These are phyloP conservation scores for Beauveria brongniartii DNA, from an alignment of 2,329 filamentous ascomycete genomes.

Conservation along the genomic window DNA sequence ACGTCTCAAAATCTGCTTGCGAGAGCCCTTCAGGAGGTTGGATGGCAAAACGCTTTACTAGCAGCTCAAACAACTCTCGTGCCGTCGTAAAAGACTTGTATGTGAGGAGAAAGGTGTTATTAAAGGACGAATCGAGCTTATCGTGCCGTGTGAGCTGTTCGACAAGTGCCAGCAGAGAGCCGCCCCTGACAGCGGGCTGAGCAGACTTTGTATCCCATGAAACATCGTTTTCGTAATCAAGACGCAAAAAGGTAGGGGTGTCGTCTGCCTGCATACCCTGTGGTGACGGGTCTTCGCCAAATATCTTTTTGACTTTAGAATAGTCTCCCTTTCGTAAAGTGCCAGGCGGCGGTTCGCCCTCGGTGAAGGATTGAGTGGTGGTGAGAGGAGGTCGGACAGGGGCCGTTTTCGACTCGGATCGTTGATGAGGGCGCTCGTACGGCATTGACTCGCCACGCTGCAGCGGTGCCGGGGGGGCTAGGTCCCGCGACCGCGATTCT, in stretches of 20 bases:
- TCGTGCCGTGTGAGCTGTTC: conserved; percentile 95
- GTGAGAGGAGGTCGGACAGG: conserved; percentile 38
- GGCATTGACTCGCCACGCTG: conserved; percentile 51
- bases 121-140: conserved; percentile 89
- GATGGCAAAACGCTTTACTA: conserved; percentile 86
- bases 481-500: conserved; percentile 36
- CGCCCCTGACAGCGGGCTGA: conserved; percentile 73
- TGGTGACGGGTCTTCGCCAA: conserved; percentile 55
- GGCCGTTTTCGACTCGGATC: conserved; percentile 45
- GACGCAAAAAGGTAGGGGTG: conserved; percentile 70
- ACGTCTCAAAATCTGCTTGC: conserved; percentile 69
- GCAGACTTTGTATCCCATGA: conserved; percentile 80
- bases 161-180: conserved; percentile 79
- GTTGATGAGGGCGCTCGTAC: conserved; percentile 46
- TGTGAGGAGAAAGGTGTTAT: conserved; percentile 94
- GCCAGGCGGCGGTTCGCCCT: conserved; percentile 45
- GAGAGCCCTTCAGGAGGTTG: conserved; percentile 80
- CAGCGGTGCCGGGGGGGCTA: conserved; percentile 40
- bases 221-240: conserved; percentile 84
- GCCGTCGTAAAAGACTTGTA: conserved; percentile 93
- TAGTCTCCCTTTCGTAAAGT: conserved; percentile 52
- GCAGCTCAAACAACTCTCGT: conserved; percentile 81
- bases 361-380: conserved; percentile 55
- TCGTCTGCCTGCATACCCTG: conserved; percentile 55
- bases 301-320: conserved; percentile 58